phyloP scores from a whole-genome alignment of 805 yeast species.

The Debaryomyces prosopidis region DNA sequence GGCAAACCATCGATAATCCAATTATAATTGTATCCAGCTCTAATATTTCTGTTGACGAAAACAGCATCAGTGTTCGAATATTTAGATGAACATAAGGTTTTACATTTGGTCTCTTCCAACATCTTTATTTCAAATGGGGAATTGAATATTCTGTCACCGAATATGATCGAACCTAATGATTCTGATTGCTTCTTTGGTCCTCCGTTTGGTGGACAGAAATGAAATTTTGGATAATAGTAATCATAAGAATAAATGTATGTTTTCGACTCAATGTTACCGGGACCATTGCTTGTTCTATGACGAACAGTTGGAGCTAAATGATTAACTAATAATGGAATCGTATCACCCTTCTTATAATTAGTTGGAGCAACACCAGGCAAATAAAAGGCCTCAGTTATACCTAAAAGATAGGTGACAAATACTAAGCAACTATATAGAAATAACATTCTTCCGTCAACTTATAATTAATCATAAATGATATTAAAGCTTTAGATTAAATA shows the following conservation, averaged over 20 bases:
- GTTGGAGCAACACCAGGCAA: constrained; percentile 97
- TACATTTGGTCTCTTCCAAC: constrained; percentile 72
- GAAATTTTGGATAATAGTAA: constrained; percentile 80
- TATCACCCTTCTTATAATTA: constrained; percentile 71
- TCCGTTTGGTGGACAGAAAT: constrained; percentile 75
- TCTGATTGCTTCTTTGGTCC: constrained; percentile 77
- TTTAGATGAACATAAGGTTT: constrained; percentile 57
- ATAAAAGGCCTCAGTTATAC: constrained; percentile 60
- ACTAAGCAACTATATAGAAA: constrained; percentile 15
- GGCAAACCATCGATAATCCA: constrained; percentile 97
- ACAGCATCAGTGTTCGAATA: constrained; percentile 68
- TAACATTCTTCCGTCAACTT: not conserved
- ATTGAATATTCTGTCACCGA: constrained; percentile 93
- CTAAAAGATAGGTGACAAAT: constrained; percentile 17
- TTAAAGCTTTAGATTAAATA: too few species aligned
- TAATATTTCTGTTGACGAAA: constrained; percentile 76
- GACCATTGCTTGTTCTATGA: constrained; percentile 23
- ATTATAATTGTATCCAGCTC: constrained; percentile 82
- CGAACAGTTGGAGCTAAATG: constrained; percentile 80
- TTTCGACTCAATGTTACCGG: constrained; percentile 38
- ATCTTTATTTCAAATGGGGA: constrained; percentile 84
- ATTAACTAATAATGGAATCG: constrained; percentile 79
- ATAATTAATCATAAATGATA: not conserved
- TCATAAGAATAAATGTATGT: constrained; percentile 73
- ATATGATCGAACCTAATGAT: constrained; percentile 86